phyloP scores from a whole-genome alignment of 2,329 filamentous ascomycete genomes.

The Remersonia thermophila region DNA sequence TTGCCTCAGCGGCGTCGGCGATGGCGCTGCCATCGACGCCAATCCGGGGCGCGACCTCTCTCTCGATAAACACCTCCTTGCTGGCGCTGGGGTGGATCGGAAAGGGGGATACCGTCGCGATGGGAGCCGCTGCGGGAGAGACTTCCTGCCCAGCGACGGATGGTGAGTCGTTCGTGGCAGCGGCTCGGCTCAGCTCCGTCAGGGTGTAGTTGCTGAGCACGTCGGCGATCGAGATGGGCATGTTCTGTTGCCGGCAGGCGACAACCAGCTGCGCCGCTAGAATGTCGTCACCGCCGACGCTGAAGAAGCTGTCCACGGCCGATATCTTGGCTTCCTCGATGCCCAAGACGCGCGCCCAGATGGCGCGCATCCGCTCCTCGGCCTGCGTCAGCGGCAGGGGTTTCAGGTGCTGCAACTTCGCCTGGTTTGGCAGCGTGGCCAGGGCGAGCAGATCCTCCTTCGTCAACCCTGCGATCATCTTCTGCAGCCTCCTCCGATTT shows the following conservation, averaged over 20 bases:
- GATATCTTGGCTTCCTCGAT: slow-evolving; percentile 29
- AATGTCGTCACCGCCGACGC: slow-evolving; percentile 34
- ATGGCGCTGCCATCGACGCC: slow-evolving; percentile 30
- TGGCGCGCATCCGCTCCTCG: slow-evolving; percentile 34
- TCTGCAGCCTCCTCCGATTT: slow-evolving; percentile 35
- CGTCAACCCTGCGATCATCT: slow-evolving; percentile 30
- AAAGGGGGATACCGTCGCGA: slow-evolving; percentile 4
- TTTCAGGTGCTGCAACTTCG: slow-evolving; percentile 27
- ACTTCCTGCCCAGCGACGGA: neutral
- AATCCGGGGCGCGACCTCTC: slow-evolving; percentile 30
- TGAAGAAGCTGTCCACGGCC: slow-evolving; percentile 32
- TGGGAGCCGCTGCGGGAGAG: slow-evolving; percentile 3
- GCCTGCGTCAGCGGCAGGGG: slow-evolving; percentile 35
- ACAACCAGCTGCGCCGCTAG: slow-evolving; percentile 33
- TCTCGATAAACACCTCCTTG: slow-evolving; percentile 27
- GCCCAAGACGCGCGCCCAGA: slow-evolving; percentile 35
- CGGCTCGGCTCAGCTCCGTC: slow-evolving; percentile 31
- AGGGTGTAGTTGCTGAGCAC: slow-evolving; percentile 30
- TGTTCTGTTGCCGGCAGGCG: slow-evolving; percentile 30
- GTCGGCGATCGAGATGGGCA: slow-evolving; percentile 30
- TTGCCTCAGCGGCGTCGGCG: slow-evolving; percentile 36
- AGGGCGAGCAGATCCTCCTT: slow-evolving; percentile 32
- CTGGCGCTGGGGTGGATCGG: slow-evolving; percentile 11
- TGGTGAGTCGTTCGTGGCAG: slow-evolving; percentile 16
- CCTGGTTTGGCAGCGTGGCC: slow-evolving; percentile 25